Evolutionary conservation across 2,329 filamentous ascomycete genomes (phyloP).

Genomic region (Aurifilum marmelostoma): DNA sequence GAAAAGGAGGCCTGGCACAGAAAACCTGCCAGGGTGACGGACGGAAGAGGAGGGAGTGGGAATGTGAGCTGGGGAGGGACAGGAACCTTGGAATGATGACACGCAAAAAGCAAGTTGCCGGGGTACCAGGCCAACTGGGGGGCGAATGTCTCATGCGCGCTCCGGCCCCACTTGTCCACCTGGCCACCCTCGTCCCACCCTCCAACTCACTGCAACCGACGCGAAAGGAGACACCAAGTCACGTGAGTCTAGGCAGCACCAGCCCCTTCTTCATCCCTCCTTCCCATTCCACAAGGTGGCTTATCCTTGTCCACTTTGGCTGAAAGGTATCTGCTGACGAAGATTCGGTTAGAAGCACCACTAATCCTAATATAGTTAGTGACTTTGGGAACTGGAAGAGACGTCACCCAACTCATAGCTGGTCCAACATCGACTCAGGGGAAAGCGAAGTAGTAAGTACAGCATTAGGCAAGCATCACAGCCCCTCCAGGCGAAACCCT

Average conservation of each 20-base stretch:
- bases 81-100: conserved; percentile 3
- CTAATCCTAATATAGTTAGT: background rate
- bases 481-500: background rate
- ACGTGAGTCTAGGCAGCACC: conserved; percentile 27
- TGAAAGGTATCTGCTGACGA: conserved; percentile 1
- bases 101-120: background rate
- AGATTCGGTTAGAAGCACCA: background rate
- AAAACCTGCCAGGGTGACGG: background rate
- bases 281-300: conserved; percentile 15
- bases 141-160: conserved; percentile 2
- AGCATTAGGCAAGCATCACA: conserved; percentile 8
- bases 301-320: conserved; percentile 4
- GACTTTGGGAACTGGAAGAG: background rate
- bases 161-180: background rate
- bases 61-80: conserved; percentile 9
- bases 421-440: conserved; percentile 13
- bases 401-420: conserved; percentile 11
- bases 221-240: conserved; percentile 26
- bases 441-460: background rate
- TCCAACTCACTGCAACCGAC: background rate
- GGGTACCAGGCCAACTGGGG: background rate
- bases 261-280: conserved; percentile 12
- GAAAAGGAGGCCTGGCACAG: background rate
- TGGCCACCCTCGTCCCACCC: background rate
- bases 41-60: background rate